A percentile compares a stretch with the other conserved stretches of the same genome.
Conservation (phyloP, 1,284 basidiomycete species). For the Laetiporus sulphureus region DNA sequence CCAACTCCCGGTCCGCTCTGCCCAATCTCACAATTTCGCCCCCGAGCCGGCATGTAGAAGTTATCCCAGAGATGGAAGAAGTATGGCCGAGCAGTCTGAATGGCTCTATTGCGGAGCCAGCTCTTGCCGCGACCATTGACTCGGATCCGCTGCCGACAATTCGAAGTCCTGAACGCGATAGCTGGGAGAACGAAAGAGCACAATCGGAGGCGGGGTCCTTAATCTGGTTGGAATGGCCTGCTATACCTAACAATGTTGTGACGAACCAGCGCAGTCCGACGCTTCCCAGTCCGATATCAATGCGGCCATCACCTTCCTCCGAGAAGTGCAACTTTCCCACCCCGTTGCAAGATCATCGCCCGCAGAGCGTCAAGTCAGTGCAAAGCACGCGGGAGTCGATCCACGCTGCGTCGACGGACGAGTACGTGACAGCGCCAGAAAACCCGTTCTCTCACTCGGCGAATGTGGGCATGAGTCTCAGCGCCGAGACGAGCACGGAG, state of each 20-base stretch:
- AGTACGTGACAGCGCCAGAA: conserved; percentile 11
- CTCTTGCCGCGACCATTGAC: conserved; percentile 10
- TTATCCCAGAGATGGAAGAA: too few species aligned
- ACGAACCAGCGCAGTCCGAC: conserved; percentile 19
- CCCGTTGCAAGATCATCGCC: conserved; percentile 29
- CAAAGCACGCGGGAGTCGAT: not conserved
- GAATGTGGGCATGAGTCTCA: too few species aligned
- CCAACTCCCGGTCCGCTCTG: too few species aligned
- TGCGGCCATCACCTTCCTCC: conserved; percentile 55
- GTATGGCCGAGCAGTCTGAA: conserved; percentile 16
- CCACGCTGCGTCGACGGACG: not conserved
- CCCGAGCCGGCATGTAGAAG: too few species aligned
- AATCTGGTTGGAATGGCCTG: conserved; percentile 33
- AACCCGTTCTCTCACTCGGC: too few species aligned
- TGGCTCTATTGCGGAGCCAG: conserved; percentile 13
- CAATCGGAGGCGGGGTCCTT: conserved; percentile 16
- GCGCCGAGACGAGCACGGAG: too few species aligned
- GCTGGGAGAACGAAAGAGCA: conserved; percentile 9
- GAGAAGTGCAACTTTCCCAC: conserved; percentile 62
- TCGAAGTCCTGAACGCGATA: conserved; percentile 9
- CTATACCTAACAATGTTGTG: conserved; percentile 21
- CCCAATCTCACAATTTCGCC: too few species aligned
- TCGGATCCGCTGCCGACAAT: conserved; percentile 12
- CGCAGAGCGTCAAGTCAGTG: not conserved
- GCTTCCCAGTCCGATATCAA: conserved; percentile 43